These are phyloP conservation scores for Pseudopyrenochaeta lycopersici DNA, from an alignment of 2,329 filamentous ascomycete species.

Conservation along the genomic window DNA sequence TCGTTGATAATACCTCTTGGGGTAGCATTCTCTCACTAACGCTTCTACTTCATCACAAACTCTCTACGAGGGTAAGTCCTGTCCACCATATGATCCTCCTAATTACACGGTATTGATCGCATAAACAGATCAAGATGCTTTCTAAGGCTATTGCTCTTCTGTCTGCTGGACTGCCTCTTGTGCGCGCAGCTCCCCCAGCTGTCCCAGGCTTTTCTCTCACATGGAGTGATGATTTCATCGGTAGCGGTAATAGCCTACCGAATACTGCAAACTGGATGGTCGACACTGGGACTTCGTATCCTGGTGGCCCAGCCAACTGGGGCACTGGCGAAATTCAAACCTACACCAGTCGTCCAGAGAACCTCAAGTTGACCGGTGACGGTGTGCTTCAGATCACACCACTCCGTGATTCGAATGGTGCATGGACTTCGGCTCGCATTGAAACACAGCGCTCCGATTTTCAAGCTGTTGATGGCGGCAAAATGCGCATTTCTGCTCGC, in stretches of 20 bases:
- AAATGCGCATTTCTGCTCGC: conserved; percentile 10
- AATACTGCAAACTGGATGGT: conserved; percentile 10
- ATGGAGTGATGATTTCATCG: conserved; percentile 14
- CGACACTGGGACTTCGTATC: conserved; percentile 12
- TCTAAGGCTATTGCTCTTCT: not conserved
- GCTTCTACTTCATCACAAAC: no score
- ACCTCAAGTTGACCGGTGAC: conserved; percentile 8
- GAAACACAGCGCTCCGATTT: conserved; percentile 14
- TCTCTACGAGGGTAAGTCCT: no score
- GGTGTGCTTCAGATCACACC: conserved; percentile 11
- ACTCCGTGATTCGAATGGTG: not conserved
- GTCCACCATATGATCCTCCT: no score
- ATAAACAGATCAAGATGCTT: conserved; percentile 1
- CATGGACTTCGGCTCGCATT: conserved; percentile 13
- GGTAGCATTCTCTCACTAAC: no score
- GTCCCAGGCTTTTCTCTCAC: conserved; percentile 5
- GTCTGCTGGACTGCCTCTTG: not conserved
- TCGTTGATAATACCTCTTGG: no score
- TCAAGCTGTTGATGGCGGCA: conserved; percentile 3
- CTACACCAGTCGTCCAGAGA: conserved; percentile 6
- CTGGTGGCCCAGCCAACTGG: conserved; percentile 10
- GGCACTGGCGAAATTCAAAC: conserved; percentile 12
- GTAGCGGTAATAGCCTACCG: conserved; percentile 1
- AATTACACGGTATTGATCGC: no score
- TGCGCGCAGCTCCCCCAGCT: not conserved